Evolutionary conservation across 2,329 filamentous ascomycete species (phyloP).

Genomic region (Neofusicoccum kwambonambiense): DNA sequence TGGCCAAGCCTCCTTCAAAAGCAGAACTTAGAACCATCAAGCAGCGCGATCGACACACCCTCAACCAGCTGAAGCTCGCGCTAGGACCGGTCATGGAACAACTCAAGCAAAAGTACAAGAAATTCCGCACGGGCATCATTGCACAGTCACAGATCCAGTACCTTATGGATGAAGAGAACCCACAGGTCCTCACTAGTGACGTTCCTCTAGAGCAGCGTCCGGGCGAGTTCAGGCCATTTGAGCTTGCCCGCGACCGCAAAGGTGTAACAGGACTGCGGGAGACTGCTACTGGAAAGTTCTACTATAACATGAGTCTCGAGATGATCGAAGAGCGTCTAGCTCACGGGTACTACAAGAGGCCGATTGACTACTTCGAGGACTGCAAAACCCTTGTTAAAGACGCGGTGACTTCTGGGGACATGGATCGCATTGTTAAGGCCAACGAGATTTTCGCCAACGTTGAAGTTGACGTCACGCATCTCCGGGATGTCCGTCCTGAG

Average conservation of each 20-base stretch:
- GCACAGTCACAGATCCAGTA: conserved; percentile 73
- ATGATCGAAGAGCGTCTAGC: conserved; percentile 95
- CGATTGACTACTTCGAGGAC: conserved; percentile 84
- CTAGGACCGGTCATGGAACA: conserved; percentile 97
- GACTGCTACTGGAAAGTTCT: conserved; percentile 76
- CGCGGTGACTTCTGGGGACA: conserved; percentile 77
- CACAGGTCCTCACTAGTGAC: conserved; percentile 61
- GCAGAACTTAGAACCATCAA: conserved; percentile 78
- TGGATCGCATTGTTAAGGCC: conserved; percentile 77
- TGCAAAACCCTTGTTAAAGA: conserved; percentile 84
- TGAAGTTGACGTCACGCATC: conserved; percentile 82
- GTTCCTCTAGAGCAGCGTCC: conserved; percentile 56
- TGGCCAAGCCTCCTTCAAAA: conserved; percentile 63
- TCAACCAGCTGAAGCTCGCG: conserved; percentile 84
- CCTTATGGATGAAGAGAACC: conserved; percentile 79
- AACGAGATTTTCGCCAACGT: conserved; percentile 92
- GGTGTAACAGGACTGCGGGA: conserved; percentile 76
- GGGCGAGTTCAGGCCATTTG: conserved; percentile 64
- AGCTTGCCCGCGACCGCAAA: conserved; percentile 75
- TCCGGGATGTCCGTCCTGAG: conserved; percentile 64
- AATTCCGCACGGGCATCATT: conserved; percentile 74
- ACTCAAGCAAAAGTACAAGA: conserved; percentile 84
- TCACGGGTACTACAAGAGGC: conserved; percentile 92
- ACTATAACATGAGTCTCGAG: conserved; percentile 89
- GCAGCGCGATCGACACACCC: conserved; percentile 75